phyloP scores from a whole-genome alignment of 345 rosid species.

The Camelina hispida region DNA sequence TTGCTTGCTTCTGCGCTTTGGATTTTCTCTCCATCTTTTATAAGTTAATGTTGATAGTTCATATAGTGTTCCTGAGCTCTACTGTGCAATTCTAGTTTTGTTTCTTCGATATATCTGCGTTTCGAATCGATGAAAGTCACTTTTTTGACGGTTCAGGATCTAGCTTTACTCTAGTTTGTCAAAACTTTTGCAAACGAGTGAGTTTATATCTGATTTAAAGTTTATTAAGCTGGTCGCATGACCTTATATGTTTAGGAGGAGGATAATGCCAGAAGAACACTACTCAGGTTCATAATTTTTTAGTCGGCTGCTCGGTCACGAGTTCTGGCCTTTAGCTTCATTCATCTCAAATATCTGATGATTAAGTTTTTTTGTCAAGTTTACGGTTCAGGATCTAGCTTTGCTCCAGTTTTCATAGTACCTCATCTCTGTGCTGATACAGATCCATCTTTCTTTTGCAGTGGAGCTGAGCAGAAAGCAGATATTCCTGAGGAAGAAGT shows the following conservation, averaged over 20 bases:
- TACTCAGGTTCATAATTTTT: slow-evolving; percentile 1
- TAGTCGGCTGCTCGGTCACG: neutral
- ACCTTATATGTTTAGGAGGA: slow-evolving; percentile 14
- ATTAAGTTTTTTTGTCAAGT: neutral
- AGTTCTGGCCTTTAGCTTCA: neutral
- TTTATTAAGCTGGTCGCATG: slow-evolving; percentile 2
- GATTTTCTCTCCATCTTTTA: neutral
- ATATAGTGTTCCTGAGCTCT: neutral
- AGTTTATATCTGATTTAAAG: slow-evolving; percentile 5
- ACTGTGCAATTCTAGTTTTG: neutral
- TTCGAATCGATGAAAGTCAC: slow-evolving; percentile 11
- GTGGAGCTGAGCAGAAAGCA: slow-evolving; percentile 45
- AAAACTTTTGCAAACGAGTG: neutral
- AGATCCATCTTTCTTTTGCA: slow-evolving; percentile 29
- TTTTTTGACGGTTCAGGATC: slow-evolving; percentile 11
- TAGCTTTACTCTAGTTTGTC: neutral
- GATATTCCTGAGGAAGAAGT: slow-evolving; percentile 55
- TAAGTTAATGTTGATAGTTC: slow-evolving; percentile 1
- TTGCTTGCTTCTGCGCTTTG: slow-evolving; percentile 18
- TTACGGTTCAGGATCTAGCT: too few relatives aligned
- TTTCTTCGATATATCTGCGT: neutral
- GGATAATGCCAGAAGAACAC: slow-evolving; percentile 16
- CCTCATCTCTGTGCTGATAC: slow-evolving; percentile 3
- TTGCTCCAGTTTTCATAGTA: too few relatives aligned
- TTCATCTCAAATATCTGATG: neutral